phyloP scores from a whole-genome alignment of 2,329 filamentous ascomycete species.

The Byssoonygena ceratinophila region DNA sequence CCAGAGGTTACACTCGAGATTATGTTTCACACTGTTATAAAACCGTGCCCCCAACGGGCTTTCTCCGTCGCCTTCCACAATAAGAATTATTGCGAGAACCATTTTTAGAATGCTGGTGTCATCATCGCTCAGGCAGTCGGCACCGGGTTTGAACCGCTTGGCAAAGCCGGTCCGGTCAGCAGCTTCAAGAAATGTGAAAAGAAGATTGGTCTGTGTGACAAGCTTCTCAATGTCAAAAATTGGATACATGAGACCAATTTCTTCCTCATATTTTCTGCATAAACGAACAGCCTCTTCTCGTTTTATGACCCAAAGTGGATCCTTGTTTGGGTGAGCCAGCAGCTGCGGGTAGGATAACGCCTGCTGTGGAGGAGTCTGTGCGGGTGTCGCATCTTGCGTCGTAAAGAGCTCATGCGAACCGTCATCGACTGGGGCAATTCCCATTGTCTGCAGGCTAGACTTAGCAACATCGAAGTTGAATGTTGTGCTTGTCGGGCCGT shows the following conservation, averaged over 20 bases:
- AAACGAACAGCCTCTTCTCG: slow-evolving; percentile 71
- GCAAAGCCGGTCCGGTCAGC: slow-evolving; percentile 50
- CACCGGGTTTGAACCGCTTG: slow-evolving; percentile 43
- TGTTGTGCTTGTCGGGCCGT: slow-evolving; percentile 72
- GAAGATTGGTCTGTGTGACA: slow-evolving; percentile 56
- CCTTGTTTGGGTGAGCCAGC: slow-evolving; percentile 44
- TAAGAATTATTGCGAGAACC: slow-evolving; percentile 65
- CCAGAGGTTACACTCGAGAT: slow-evolving; percentile 55
- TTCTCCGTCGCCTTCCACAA: slow-evolving; percentile 67
- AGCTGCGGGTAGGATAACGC: slow-evolving; percentile 26
- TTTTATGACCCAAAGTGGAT: slow-evolving; percentile 69
- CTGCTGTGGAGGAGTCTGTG: slow-evolving; percentile 35
- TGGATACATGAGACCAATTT: slow-evolving; percentile 87
- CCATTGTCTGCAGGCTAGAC: slow-evolving; percentile 79
- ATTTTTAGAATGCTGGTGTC: slow-evolving; percentile 67
- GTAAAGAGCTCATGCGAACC: slow-evolving; percentile 49
- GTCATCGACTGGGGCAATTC: slow-evolving; percentile 56
- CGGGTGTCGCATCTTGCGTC: slow-evolving; percentile 45
- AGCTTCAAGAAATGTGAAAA: slow-evolving; percentile 65
- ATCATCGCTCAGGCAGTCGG: slow-evolving; percentile 52
- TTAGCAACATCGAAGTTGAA: slow-evolving; percentile 83
- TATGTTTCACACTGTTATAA: slow-evolving; percentile 64
- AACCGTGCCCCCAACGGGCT: slow-evolving; percentile 63
- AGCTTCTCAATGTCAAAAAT: slow-evolving; percentile 64
- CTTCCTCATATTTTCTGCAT: slow-evolving; percentile 73